Percentiles rank a stretch among this genome's conserved stretches.
Conservation (phyloP, 1,139 yeast genomes). For the Ogataea hybrid region DNA sequence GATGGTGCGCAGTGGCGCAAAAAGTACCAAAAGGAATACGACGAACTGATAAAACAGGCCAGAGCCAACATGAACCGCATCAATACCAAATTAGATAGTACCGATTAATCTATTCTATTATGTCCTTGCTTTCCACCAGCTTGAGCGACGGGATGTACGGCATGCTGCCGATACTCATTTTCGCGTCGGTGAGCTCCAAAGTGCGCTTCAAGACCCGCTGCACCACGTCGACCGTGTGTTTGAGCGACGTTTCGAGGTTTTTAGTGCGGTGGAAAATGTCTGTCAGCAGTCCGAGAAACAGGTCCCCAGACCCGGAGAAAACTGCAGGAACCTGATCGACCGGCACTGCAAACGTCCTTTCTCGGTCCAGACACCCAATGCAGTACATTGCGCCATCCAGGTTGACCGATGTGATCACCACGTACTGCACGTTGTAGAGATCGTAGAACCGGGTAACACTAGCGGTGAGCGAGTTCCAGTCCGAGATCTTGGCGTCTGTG, state of each 20-base stretch:
- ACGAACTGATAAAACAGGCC: conserved; percentile 51
- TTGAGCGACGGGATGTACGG: conserved; percentile 31
- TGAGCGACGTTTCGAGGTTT: conserved; percentile 21
- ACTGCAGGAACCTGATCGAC: conserved; percentile 60
- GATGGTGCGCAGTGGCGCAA: conserved; percentile 50
- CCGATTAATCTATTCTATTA: conserved; percentile 8
- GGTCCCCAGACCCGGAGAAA: conserved; percentile 74
- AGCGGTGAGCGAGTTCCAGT: conserved; percentile 35
- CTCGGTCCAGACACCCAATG: conserved; percentile 31
- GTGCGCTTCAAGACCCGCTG: conserved; percentile 29
- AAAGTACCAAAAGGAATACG: conserved; percentile 51
- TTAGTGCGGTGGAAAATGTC: conserved; percentile 41
- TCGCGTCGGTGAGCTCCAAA: conserved; percentile 8
- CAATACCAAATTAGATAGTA: conserved; percentile 2
- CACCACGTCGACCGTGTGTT: conserved; percentile 26
- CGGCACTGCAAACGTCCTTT: conserved; percentile 34
- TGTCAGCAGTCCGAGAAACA: conserved; percentile 61
- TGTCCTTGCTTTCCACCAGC: conserved; percentile 27
- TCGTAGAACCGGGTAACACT: conserved; percentile 45
- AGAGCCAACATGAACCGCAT: conserved; percentile 23
- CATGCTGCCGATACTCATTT: conserved; percentile 16
- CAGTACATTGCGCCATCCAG: conserved; percentile 33
- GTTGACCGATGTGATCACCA: conserved; percentile 46
- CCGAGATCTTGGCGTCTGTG: conserved; percentile 42
- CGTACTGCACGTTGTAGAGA: conserved; percentile 41